Evolutionary conservation across 257 asterid genomes (phyloP).

Genomic region (Orobanche coerulescens): DNA sequence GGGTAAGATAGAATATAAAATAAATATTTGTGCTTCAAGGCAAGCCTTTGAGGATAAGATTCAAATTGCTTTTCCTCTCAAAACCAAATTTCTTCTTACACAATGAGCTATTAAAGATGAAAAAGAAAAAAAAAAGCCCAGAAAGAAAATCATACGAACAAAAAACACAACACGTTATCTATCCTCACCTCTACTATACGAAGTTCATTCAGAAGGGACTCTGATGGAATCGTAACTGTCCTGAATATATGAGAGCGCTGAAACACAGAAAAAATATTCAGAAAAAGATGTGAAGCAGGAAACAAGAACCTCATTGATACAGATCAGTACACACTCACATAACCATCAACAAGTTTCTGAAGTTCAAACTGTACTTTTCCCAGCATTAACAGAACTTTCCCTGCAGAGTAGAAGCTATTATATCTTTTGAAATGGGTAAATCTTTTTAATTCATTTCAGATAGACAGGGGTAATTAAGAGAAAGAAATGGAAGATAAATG

Average conservation of each 20-base stretch:
- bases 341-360: slow-evolving; percentile 48
- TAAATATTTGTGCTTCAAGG: not conserved
- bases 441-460: slow-evolving; percentile 1
- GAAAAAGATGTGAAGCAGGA: slow-evolving; percentile 8
- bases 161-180: slow-evolving; percentile 11
- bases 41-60: no score
- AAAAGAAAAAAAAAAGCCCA: no score
- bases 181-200: slow-evolving; percentile 74
- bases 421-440: slow-evolving; percentile 9
- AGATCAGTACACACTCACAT: slow-evolving; percentile 33
- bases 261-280: slow-evolving; percentile 22
- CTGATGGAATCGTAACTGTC: slow-evolving; percentile 88
- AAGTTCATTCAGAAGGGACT: slow-evolving; percentile 87
- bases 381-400: slow-evolving; percentile 45
- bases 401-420: slow-evolving; percentile 26
- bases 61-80: not conserved
- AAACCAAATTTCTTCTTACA: not conserved
- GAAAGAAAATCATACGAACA: not conserved
- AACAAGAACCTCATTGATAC: slow-evolving; percentile 3
- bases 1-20: not conserved
- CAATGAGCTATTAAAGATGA: not conserved
- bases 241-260: slow-evolving; percentile 90
- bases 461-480: slow-evolving; percentile 1
- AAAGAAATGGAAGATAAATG: slow-evolving; percentile 12
- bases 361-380: slow-evolving; percentile 54